phyloP scores from a whole-genome alignment of 2,329 filamentous ascomycete species.

The Neurospora sp. region DNA sequence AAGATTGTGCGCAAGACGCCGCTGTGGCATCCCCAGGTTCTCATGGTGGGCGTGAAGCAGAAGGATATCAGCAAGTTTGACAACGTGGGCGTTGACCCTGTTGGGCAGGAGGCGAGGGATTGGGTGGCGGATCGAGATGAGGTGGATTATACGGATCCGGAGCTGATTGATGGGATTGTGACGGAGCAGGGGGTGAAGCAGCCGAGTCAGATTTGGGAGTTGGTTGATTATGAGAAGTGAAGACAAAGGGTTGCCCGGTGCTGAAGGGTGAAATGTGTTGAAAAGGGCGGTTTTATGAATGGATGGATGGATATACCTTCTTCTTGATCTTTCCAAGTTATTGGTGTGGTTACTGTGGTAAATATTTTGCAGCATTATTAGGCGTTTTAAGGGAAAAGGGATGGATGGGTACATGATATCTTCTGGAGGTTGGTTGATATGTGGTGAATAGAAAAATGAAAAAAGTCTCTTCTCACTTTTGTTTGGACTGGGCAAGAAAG shows the following conservation, averaged over 20 bases:
- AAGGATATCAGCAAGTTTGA: slow-evolving; percentile 30
- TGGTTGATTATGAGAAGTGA: slow-evolving; percentile 16
- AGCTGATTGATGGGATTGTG: slow-evolving; percentile 62
- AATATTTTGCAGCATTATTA: not conserved
- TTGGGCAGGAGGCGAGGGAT: slow-evolving; percentile 17
- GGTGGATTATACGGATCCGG: slow-evolving; percentile 66
- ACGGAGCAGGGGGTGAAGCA: slow-evolving; percentile 66
- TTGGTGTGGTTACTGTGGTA: not conserved
- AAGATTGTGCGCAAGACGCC: slow-evolving; percentile 91
- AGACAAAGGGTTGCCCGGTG: not conserved
- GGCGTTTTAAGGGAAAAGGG: not conserved
- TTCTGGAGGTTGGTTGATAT: not conserved
- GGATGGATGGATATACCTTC: not conserved
- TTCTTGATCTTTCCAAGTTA: not conserved
- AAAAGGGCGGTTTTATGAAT: not conserved
- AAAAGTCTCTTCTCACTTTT: not conserved
- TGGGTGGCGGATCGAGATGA: slow-evolving; percentile 35
- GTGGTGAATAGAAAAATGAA: not conserved
- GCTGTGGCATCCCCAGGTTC: slow-evolving; percentile 66
- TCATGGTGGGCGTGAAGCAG: slow-evolving; percentile 57
- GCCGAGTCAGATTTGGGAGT: slow-evolving; percentile 30
- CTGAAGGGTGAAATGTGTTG: not conserved
- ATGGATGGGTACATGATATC: not conserved
- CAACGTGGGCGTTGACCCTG: slow-evolving; percentile 13
- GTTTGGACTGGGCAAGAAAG: not conserved